These are phyloP conservation scores for Centaurea solstitialis DNA, from an alignment of 129 eudicot species.

Conservation along the genomic window DNA sequence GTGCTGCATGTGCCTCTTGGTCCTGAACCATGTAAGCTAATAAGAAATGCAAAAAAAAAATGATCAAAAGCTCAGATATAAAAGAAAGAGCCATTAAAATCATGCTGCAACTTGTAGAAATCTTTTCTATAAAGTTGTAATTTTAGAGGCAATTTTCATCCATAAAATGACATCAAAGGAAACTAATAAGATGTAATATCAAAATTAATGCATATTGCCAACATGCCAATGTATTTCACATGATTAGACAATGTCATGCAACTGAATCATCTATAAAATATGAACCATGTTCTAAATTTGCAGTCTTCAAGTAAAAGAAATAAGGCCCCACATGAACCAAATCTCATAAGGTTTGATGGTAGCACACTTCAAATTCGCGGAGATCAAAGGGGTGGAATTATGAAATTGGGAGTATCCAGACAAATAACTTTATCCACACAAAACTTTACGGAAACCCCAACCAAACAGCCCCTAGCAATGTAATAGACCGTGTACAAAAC, in stretches of 20 bases:
- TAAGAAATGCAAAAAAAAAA: slow-evolving; percentile 16
- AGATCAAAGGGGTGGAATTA: background rate
- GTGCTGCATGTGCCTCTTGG: slow-evolving; percentile 86
- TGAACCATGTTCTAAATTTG: background rate
- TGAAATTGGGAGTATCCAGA: too few relatives aligned
- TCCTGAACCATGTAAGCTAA: slow-evolving; percentile 90
- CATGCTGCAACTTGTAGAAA: background rate
- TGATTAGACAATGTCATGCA: background rate
- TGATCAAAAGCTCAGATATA: background rate
- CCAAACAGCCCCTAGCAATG: too few relatives aligned
- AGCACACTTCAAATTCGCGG: background rate
- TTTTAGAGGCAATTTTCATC: background rate
- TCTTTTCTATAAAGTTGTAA: background rate
- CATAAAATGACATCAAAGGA: background rate
- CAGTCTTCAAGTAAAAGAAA: background rate
- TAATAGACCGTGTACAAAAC: too few relatives aligned
- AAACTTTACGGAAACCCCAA: too few relatives aligned
- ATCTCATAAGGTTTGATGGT: background rate
- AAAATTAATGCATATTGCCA: background rate
- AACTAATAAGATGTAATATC: background rate
- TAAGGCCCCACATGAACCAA: background rate
- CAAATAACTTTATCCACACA: too few relatives aligned
- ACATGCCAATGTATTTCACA: background rate
- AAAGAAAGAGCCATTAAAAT: background rate
- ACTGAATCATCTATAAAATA: background rate